Evolutionary conservation across 208 protist species (phyloP).

Genomic region (Hexamita inflata): DNA sequence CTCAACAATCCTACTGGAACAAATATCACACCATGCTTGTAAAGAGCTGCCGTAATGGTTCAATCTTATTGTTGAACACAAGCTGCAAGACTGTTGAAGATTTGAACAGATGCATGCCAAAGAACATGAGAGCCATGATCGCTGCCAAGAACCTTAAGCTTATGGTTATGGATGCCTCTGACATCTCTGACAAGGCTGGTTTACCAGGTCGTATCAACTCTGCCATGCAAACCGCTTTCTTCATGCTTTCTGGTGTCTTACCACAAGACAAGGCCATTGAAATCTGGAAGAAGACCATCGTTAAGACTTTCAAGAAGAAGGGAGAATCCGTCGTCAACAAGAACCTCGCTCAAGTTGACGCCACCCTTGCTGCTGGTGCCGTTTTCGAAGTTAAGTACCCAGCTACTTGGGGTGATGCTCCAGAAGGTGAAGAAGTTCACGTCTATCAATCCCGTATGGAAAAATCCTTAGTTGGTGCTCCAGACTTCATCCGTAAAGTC

Average conservation of each 20-base stretch:
- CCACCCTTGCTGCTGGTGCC: slow-evolving; percentile 6
- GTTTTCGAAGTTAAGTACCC: slow-evolving; percentile 33
- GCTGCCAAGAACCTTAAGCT: slow-evolving; percentile 40
- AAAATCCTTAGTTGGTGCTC: background rate
- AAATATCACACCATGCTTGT: slow-evolving; percentile 49
- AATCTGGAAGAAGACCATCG: slow-evolving; percentile 49
- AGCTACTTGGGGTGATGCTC: slow-evolving; percentile 25
- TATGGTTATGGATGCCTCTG: slow-evolving; percentile 50
- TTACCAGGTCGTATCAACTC: slow-evolving; percentile 53
- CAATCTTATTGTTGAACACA: slow-evolving; percentile 54
- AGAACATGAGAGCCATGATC: slow-evolving; percentile 41
- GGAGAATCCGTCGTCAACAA: slow-evolving; percentile 47
- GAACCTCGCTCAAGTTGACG: slow-evolving; percentile 47
- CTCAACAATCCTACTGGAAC: slow-evolving; percentile 48
- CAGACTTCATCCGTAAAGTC: slow-evolving; percentile 27
- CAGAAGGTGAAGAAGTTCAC: background rate
- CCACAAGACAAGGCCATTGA: slow-evolving; percentile 47
- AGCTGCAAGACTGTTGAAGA: slow-evolving; percentile 37
- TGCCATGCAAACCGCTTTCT: slow-evolving; percentile 60
- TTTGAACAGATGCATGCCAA: slow-evolving; percentile 44
- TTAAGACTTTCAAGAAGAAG: slow-evolving; percentile 51
- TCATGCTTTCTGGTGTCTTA: slow-evolving; percentile 50
- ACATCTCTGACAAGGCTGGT: slow-evolving; percentile 42
- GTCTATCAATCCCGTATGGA: background rate
- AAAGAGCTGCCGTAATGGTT: slow-evolving; percentile 35